Percentiles rank a stretch among this genome's conserved stretches.
phyloP scores from a whole-genome alignment of 2,329 filamentous ascomycete genomes.

The Diaporthe helianthi region DNA sequence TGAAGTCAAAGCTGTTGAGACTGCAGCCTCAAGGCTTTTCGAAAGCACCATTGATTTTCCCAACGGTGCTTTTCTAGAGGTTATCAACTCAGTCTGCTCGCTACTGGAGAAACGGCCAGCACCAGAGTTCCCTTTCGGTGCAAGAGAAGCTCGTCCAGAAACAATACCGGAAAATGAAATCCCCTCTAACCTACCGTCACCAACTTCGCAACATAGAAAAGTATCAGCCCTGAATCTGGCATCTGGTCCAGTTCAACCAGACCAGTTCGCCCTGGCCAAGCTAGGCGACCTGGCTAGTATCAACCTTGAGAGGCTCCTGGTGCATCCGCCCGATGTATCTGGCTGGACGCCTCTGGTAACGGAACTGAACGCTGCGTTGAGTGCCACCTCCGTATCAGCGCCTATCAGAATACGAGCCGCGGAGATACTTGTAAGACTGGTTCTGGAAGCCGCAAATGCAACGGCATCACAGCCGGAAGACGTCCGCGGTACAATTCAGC shows the following conservation, averaged over 20 bases:
- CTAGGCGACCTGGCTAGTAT: conserved; percentile 75
- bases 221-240: conserved; percentile 55
- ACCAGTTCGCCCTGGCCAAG: conserved; percentile 75
- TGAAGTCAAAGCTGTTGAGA: conserved; percentile 88
- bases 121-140: conserved; percentile 36
- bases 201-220: conserved; percentile 50
- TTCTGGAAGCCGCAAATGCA: conserved; percentile 63
- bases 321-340: conserved; percentile 68
- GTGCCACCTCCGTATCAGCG: conserved; percentile 54
- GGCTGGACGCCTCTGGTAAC: conserved; percentile 76
- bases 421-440: conserved; percentile 66
- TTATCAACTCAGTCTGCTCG: conserved; percentile 77
- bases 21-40: conserved; percentile 83
- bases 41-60: conserved; percentile 94
- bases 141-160: conserved; percentile 45
- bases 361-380: conserved; percentile 60
- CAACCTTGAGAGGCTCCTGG: conserved; percentile 77
- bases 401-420: conserved; percentile 67
- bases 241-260: conserved; percentile 64
- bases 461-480: conserved; percentile 60
- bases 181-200: conserved; percentile 44
- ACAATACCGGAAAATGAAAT: conserved; percentile 43
- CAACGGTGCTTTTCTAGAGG: conserved; percentile 78
- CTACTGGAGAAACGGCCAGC: conserved; percentile 61
- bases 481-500: conserved; percentile 68